Evolutionary conservation across 371 early-diverging fungal genomes (phyloP).

Genomic region (Rhizopus arrhizus): DNA sequence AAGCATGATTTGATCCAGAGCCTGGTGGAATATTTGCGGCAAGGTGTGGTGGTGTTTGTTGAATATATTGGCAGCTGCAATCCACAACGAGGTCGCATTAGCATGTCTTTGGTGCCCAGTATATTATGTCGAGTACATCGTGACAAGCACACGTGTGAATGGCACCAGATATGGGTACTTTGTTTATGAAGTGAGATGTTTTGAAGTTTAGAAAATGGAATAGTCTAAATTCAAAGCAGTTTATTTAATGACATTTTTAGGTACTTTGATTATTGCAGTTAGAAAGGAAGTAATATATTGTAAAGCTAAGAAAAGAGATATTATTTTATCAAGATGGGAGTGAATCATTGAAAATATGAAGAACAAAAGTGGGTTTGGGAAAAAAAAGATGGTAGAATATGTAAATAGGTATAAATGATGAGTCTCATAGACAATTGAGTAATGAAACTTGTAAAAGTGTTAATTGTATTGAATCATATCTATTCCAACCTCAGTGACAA

Average conservation of each 20-base stretch:
- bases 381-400: constrained; percentile 13
- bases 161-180: constrained; percentile 12
- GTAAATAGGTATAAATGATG: constrained; percentile 15
- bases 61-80: constrained; percentile 13
- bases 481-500: constrained; percentile 11
- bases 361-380: constrained; percentile 14
- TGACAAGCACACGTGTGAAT: constrained; percentile 13
- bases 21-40: constrained; percentile 13
- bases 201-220: constrained; percentile 17
- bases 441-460: constrained; percentile 15
- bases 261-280: constrained; percentile 13
- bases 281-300: constrained; percentile 13
- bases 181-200: constrained; percentile 12
- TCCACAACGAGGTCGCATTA: constrained; percentile 11
- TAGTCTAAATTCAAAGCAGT: constrained; percentile 15
- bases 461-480: constrained; percentile 15
- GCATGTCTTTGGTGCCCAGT: constrained; percentile 16
- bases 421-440: constrained; percentile 15
- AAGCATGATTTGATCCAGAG: constrained; percentile 12
- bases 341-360: constrained; percentile 17
- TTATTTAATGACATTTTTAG: constrained; percentile 13
- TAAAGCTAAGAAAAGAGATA: constrained; percentile 16
- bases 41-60: constrained; percentile 12
- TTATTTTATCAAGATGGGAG: constrained; percentile 14
- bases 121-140: constrained; percentile 13